A percentile compares a stretch with the other conserved stretches of the same genome.
phyloP scores from a whole-genome alignment of 352 stramenopile species.

The Peronosclerospora sorghi region DNA sequence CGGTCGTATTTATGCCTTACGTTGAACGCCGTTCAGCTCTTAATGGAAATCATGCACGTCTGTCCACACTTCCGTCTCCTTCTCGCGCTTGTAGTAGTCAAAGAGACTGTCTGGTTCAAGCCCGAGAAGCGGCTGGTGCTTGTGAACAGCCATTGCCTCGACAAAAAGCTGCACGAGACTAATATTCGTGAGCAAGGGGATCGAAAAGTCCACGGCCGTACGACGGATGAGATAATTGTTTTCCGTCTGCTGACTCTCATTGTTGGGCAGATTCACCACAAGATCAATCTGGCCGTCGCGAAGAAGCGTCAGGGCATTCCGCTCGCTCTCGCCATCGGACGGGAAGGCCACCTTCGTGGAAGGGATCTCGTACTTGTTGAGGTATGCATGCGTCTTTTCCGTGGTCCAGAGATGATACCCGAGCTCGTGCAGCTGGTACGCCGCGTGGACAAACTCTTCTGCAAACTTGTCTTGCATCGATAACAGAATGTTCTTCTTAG shows the following conservation, averaged over 20 bases:
- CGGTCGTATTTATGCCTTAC: constrained; percentile 16
- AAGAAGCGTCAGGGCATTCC: constrained; percentile 86
- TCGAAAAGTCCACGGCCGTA: constrained; percentile 87
- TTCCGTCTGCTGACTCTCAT: constrained; percentile 77
- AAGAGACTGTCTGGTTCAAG: constrained; percentile 94
- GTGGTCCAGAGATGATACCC: constrained; percentile 94
- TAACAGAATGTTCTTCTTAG: constrained; percentile 83
- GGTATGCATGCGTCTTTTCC: constrained; percentile 85
- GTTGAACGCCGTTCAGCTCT: constrained; percentile 8
- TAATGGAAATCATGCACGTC: constrained; percentile 94
- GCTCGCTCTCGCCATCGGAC: constrained; percentile 46
- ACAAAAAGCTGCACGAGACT: constrained; percentile 89
- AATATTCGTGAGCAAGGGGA: constrained; percentile 88
- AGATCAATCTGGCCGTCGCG: constrained; percentile 92
- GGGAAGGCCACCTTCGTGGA: constrained; percentile 80
- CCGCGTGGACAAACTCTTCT: constrained; percentile 92
- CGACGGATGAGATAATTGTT: constrained; percentile 91
- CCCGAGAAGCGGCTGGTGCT: constrained; percentile 86
- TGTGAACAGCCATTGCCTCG: constrained; percentile 87
- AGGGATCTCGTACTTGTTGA: constrained; percentile 82
- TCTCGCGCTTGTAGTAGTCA: constrained; percentile 95
- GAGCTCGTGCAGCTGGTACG: constrained; percentile 92
- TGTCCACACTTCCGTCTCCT: constrained; percentile 89
- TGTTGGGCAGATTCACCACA: constrained; percentile 89
- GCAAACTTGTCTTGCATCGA: constrained; percentile 91